These are phyloP conservation scores for Puccinia triticina DNA, from an alignment of 1,284 basidiomycete species.

Conservation along the genomic window DNA sequence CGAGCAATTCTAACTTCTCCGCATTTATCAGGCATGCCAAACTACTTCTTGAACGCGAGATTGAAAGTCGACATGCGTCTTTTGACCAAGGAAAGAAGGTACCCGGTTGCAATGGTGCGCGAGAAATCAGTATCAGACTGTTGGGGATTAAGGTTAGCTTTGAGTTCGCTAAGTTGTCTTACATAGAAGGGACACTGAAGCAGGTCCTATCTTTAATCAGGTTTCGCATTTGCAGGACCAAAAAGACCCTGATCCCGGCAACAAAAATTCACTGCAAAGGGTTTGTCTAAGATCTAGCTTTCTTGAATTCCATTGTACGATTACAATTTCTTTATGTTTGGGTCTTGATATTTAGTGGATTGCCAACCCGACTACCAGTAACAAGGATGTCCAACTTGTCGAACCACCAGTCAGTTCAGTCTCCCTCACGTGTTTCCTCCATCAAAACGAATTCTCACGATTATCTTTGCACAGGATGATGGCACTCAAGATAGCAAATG, in stretches of 20 bases:
- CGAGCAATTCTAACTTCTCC: neutral
- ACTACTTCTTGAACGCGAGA: conserved; percentile 28
- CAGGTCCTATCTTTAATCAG: neutral
- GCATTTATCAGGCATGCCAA: neutral
- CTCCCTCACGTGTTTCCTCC: neutral
- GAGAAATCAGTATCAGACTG: conserved; percentile 24
- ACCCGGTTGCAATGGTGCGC: conserved; percentile 17
- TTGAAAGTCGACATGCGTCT: conserved; percentile 26
- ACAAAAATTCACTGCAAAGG: neutral
- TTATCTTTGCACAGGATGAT: neutral
- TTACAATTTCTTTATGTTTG: neutral
- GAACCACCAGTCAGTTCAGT: neutral
- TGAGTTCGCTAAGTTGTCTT: neutral
- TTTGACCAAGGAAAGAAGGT: conserved; percentile 20
- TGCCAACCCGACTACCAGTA: conserved; percentile 8
- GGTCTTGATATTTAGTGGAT: neutral
- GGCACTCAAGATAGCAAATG: neutral
- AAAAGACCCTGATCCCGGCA: neutral
- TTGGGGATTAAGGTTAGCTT: conserved; percentile 27
- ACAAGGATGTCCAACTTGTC: neutral
- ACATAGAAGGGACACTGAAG: neutral
- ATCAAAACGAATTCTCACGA: neutral
- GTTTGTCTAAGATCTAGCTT: neutral
- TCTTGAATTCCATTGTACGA: neutral
- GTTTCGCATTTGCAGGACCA: conserved; percentile 27